These are phyloP conservation scores for Sugiyamaella chiloensis DNA, from an alignment of 805 yeast genomes.

Conservation along the genomic window DNA sequence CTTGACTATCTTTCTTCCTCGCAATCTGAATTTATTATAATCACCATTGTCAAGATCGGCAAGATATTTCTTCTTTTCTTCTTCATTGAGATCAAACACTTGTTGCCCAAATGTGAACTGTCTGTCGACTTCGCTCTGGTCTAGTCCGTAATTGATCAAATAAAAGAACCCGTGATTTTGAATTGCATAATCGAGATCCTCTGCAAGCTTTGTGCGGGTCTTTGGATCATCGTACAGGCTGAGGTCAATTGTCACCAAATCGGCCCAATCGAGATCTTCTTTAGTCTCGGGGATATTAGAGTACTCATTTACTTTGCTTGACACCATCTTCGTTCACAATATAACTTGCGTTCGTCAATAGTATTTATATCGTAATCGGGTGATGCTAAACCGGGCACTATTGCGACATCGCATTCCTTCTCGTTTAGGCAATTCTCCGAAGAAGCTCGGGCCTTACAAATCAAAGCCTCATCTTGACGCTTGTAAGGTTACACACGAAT, in stretches of 20 bases:
- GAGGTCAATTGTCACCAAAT: conserved; percentile 11
- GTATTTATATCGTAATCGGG: no score
- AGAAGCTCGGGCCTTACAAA: no score
- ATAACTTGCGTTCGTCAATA: no score
- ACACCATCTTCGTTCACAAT: no score
- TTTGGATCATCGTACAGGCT: conserved; percentile 3
- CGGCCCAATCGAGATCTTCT: conserved; percentile 13
- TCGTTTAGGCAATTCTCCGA: no score
- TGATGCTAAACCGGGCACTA: no score
- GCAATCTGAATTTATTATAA: conserved; percentile 4
- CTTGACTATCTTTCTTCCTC: conserved; percentile 5
- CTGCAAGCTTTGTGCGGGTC: conserved; percentile 2
- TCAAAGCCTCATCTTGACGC: no score
- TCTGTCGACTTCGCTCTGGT: conserved; percentile 6
- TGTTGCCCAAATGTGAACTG: conserved; percentile 12
- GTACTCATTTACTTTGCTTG: no score
- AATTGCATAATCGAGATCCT: conserved; percentile 8
- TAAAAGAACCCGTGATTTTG: conserved; percentile 9
- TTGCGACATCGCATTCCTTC: no score
- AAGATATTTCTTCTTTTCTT: conserved; percentile 2
- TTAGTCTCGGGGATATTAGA: conserved; percentile 9
- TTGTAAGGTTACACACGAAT: not conserved
- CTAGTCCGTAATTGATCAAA: conserved; percentile 5
- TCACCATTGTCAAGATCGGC: conserved; percentile 11
- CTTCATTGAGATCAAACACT: conserved; percentile 2